Conservation (phyloP, 2,329 filamentous ascomycete genomes). For the Aspergillus sp. region DNA sequence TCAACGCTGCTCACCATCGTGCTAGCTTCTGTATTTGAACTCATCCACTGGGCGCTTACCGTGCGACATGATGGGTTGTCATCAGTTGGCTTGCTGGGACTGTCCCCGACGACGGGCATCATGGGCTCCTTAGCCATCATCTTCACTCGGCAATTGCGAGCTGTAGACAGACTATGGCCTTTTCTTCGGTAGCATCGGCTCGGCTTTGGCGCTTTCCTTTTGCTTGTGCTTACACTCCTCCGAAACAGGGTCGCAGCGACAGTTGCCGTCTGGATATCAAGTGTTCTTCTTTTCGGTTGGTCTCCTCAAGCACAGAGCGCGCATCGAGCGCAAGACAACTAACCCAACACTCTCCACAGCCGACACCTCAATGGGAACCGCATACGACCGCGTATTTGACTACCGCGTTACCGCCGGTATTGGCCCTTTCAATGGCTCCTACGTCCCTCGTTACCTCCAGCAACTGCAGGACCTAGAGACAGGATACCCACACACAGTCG, state of each 20-base stretch:
- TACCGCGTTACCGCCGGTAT: slow-evolving; percentile 4
- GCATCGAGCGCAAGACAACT: neutral
- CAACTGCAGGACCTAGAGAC: neutral
- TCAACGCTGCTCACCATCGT: neutral
- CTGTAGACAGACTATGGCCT: neutral
- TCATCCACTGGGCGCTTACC: neutral
- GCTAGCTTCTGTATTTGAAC: neutral
- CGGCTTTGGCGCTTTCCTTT: neutral
- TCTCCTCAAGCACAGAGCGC: neutral
- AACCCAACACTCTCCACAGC: neutral
- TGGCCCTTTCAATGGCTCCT: slow-evolving; percentile 1
- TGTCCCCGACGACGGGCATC: slow-evolving; percentile 1
- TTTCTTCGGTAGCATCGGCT: neutral
- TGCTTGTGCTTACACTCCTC: neutral
- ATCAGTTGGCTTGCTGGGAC: neutral
- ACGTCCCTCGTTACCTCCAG: neutral
- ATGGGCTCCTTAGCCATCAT: neutral
- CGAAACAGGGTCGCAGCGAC: neutral
- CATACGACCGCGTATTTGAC: neutral
- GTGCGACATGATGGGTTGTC: neutral
- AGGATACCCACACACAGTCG: neutral
- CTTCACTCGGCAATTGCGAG: neutral
- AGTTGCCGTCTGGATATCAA: neutral
- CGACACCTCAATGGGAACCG: neutral
- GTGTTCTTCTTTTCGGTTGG: slow-evolving; percentile 1